Percentiles rank a stretch among this genome's conserved stretches.
Conservation (phyloP, 495 filamentous ascomycete genomes). For the Penicillium egyptiacum region DNA sequence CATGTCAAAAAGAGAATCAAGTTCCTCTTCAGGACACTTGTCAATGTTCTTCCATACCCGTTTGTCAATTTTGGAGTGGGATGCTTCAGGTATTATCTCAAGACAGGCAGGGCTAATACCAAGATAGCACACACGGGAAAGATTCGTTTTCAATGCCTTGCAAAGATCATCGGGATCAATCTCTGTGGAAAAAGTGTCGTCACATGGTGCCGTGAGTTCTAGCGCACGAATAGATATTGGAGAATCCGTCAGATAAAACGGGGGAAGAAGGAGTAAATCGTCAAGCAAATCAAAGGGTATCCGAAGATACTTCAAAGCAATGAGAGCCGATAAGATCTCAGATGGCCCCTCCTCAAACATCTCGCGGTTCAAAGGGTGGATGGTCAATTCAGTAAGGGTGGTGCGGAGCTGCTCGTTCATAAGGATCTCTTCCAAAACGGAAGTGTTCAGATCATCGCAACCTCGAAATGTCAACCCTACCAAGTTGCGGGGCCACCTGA, state of each 20-base stretch:
- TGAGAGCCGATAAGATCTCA: background rate
- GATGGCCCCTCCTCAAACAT: background rate
- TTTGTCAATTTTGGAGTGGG: constrained; percentile 6
- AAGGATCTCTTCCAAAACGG: constrained; percentile 2
- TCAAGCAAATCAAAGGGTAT: constrained; percentile 10
- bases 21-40: constrained; percentile 11
- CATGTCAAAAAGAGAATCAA: constrained; percentile 12
- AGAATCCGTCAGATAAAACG: background rate
- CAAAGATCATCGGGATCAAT: constrained; percentile 5
- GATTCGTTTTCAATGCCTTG: background rate
- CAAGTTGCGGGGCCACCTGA: constrained; percentile 35
- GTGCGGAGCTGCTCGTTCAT: constrained; percentile 13
- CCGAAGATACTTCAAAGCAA: background rate
- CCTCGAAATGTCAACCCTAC: constrained; percentile 27
- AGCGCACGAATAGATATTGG: constrained; percentile 8
- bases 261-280: constrained; percentile 1
- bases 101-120: constrained; percentile 7
- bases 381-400: background rate
- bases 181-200: background rate
- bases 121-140: constrained; percentile 7
- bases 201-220: constrained; percentile 1
- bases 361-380: constrained; percentile 1
- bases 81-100: background rate
- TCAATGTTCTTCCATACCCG: constrained; percentile 15
- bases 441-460: constrained; percentile 26